Conservation (phyloP, 768 basidiomycete genomes). For the Suillus lakei region DNA sequence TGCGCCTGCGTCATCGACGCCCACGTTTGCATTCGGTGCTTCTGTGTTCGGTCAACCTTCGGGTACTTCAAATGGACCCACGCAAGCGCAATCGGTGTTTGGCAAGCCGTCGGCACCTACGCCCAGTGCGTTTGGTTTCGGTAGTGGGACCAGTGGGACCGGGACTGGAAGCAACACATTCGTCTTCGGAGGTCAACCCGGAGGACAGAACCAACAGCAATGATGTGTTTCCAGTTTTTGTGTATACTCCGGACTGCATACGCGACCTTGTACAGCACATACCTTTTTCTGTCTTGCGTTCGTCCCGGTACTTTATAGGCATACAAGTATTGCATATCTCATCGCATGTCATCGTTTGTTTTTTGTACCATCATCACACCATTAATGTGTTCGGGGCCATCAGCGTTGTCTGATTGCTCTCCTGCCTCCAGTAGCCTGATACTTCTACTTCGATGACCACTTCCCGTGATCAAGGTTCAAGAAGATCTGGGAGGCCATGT, state of each 20-base stretch:
- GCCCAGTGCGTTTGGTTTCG: constrained; percentile 40
- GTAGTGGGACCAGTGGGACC: constrained; percentile 27
- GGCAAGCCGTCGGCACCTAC: constrained; percentile 28
- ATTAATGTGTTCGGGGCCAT: background rate
- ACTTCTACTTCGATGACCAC: background rate
- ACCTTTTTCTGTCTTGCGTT: constrained; percentile 1
- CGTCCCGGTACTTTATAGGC: background rate
- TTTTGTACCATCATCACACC: constrained; percentile 5
- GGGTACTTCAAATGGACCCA: constrained; percentile 13
- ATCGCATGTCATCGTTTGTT: background rate
- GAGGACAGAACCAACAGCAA: constrained; percentile 38
- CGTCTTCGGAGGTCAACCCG: constrained; percentile 16
- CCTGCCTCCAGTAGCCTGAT: background rate
- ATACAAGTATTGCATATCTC: constrained; percentile 1
- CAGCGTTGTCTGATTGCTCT: background rate
- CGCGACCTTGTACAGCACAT: background rate
- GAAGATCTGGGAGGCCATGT: too few species aligned
- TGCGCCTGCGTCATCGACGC: constrained; percentile 7
- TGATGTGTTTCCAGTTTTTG: constrained; percentile 12
- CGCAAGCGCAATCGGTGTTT: constrained; percentile 25
- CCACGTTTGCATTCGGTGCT: constrained; percentile 10
- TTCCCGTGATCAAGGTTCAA: too few species aligned
- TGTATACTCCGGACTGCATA: background rate
- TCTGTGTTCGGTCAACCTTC: background rate
- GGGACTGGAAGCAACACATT: constrained; percentile 14